Conservation (phyloP, 108 stramenopile species). For the Cylindrotheca closterium region DNA sequence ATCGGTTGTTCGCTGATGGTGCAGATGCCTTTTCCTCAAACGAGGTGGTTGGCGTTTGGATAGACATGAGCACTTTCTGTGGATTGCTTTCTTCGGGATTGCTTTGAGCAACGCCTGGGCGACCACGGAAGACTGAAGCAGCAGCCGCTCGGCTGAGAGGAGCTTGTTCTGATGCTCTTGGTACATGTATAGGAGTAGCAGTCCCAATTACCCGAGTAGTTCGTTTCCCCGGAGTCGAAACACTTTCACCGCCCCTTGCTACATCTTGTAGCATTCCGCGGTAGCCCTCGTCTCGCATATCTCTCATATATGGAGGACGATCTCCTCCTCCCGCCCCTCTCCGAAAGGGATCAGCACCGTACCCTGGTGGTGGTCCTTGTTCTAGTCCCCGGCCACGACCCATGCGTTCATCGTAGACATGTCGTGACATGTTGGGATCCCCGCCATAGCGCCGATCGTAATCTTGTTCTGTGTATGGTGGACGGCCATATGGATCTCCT, state of each 20-base stretch:
- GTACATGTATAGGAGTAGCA: slow-evolving; percentile 73
- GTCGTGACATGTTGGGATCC: background rate
- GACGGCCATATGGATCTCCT: slow-evolving; percentile 9
- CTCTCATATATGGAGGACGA: slow-evolving; percentile 13
- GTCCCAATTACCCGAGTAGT: slow-evolving; percentile 66
- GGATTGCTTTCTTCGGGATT: slow-evolving; percentile 24
- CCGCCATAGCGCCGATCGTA: slow-evolving; percentile 2
- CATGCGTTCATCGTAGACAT: background rate
- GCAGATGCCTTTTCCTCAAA: slow-evolving; percentile 44
- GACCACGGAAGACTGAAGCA: slow-evolving; percentile 40
- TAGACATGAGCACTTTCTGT: slow-evolving; percentile 40
- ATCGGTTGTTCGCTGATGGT: background rate
- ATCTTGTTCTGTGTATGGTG: slow-evolving; percentile 7
- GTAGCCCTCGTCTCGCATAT: slow-evolving; percentile 14
- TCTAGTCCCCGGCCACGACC: background rate
- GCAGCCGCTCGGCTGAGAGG: background rate
- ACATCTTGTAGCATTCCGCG: slow-evolving; percentile 2
- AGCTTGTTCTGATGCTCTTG: slow-evolving; percentile 30
- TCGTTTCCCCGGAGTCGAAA: slow-evolving; percentile 9
- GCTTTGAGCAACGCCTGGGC: slow-evolving; percentile 23
- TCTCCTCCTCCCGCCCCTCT: no score
- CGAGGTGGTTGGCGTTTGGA: slow-evolving; percentile 48
- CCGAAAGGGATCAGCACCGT: slow-evolving; percentile 5
- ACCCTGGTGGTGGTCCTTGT: slow-evolving; percentile 7
- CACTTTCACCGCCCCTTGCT: background rate